phyloP scores from a whole-genome alignment of 768 basidiomycete genomes.

The Kwoniella europaea region DNA sequence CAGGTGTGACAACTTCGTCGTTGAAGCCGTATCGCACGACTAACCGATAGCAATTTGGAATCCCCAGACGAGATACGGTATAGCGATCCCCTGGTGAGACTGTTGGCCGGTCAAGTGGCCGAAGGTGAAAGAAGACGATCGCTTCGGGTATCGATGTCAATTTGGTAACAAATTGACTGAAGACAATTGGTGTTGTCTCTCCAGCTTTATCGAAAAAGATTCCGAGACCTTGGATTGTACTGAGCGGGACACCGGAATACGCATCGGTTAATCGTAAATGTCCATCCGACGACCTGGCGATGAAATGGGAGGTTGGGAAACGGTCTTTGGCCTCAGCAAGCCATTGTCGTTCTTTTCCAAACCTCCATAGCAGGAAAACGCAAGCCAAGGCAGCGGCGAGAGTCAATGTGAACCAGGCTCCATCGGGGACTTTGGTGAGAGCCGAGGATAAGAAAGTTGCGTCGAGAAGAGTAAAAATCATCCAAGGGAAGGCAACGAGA shows the following conservation, averaged over 20 bases:
- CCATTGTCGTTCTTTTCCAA: slow-evolving; percentile 12
- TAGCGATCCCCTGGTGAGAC: background rate
- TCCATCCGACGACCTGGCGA: background rate
- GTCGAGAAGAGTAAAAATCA: slow-evolving; percentile 2
- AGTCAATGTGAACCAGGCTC: slow-evolving; percentile 11
- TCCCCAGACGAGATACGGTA: background rate
- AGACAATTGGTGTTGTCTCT: background rate
- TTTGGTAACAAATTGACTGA: slow-evolving; percentile 6
- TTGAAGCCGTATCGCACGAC: slow-evolving; percentile 3
- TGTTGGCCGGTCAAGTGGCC: background rate
- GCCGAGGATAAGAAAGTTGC: slow-evolving; percentile 1
- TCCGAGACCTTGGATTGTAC: background rate
- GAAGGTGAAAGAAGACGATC: slow-evolving; percentile 8
- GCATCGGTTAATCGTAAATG: background rate
- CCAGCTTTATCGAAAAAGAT: slow-evolving; percentile 14
- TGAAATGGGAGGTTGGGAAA: background rate
- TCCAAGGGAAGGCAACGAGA: background rate
- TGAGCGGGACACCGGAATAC: background rate
- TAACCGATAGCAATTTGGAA: background rate
- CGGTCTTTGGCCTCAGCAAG: slow-evolving; percentile 2
- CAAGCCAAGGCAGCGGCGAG: background rate
- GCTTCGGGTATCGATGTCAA: background rate
- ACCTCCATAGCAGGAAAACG: slow-evolving; percentile 3
- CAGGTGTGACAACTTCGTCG: background rate
- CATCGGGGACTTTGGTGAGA: slow-evolving; percentile 11